Evolutionary conservation across 2,329 filamentous ascomycete species (phyloP).

Genomic region (Diaporthe sp.): DNA sequence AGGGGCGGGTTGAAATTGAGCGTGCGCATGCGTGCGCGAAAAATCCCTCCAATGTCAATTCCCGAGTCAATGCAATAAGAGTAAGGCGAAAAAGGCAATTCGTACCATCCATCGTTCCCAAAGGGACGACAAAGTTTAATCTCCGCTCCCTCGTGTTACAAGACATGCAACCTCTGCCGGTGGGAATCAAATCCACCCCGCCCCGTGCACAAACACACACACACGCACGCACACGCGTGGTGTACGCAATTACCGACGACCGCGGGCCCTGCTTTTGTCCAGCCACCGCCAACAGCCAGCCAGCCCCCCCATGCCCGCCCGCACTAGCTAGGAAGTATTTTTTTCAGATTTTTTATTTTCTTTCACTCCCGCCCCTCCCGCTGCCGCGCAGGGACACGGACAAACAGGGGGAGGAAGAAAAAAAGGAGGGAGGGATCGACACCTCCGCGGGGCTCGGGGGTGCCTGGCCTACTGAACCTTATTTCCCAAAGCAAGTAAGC

Average conservation of each 20-base stretch:
- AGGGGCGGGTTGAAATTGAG: neutral
- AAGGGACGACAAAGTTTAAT: conserved; percentile 5
- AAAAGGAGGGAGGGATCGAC: neutral
- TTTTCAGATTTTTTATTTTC: neutral
- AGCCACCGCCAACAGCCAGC: neutral
- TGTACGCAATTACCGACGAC: conserved; percentile 6
- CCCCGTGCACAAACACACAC: neutral
- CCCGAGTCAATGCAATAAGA: conserved; percentile 15
- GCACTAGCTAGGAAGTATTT: neutral
- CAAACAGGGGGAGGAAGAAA: neutral
- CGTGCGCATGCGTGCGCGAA: neutral
- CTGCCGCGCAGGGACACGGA: neutral
- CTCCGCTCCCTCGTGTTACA: conserved; percentile 26
- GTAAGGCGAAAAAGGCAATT: neutral
- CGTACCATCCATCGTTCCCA: neutral
- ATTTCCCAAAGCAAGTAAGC: conserved; percentile 25
- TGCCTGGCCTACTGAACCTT: conserved; percentile 26
- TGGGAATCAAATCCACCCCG: conserved; percentile 9
- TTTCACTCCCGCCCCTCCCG: conserved; percentile 8
- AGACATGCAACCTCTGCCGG: conserved; percentile 21
- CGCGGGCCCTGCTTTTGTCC: neutral
- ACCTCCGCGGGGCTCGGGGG: neutral
- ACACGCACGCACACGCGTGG: neutral
- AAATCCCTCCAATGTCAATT: neutral
- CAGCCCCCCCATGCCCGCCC: conserved; percentile 1